phyloP scores from a whole-genome alignment of 2,329 filamentous ascomycete species.

The Claviceps pusilla region DNA sequence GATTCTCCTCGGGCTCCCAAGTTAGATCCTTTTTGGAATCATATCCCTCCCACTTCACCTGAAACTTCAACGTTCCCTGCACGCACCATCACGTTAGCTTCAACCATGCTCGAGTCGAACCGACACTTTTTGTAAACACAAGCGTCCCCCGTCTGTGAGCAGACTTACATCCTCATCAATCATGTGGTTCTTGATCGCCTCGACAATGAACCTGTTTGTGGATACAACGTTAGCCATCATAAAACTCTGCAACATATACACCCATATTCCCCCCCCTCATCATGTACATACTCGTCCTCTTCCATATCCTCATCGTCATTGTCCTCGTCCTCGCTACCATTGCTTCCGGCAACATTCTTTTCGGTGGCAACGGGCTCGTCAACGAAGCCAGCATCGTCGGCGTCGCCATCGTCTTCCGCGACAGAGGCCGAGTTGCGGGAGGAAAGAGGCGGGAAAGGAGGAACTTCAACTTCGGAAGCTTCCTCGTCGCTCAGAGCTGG shows the following conservation, averaged over 20 bases:
- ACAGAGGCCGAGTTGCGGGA: slow-evolving; percentile 13
- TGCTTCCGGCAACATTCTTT: slow-evolving; percentile 12
- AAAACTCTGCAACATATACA: too few relatives aligned
- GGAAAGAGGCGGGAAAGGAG: slow-evolving; percentile 8
- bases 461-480: slow-evolving; percentile 17
- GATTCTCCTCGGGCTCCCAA: slow-evolving; percentile 64
- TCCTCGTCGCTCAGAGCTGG: slow-evolving; percentile 25
- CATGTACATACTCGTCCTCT: slow-evolving; percentile 27
- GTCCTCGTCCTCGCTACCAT: slow-evolving; percentile 17
- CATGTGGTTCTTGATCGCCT: slow-evolving; percentile 54
- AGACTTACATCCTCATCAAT: slow-evolving; percentile 38
- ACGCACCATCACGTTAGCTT: not conserved
- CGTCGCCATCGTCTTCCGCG: slow-evolving; percentile 2
- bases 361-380: slow-evolving; percentile 6
- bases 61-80: slow-evolving; percentile 41
- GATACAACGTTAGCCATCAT: not conserved
- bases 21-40: slow-evolving; percentile 55
- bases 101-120: not conserved
- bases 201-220: slow-evolving; percentile 50
- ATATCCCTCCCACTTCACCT: slow-evolving; percentile 73
- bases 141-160: not conserved
- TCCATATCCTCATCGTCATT: slow-evolving; percentile 22
- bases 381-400: slow-evolving; percentile 5
- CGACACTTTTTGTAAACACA: too few relatives aligned
- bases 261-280: too few relatives aligned